Base-by-base conservation (phyloP, 352 stramenopile species). In the Phytophthora brassicae region DNA sequence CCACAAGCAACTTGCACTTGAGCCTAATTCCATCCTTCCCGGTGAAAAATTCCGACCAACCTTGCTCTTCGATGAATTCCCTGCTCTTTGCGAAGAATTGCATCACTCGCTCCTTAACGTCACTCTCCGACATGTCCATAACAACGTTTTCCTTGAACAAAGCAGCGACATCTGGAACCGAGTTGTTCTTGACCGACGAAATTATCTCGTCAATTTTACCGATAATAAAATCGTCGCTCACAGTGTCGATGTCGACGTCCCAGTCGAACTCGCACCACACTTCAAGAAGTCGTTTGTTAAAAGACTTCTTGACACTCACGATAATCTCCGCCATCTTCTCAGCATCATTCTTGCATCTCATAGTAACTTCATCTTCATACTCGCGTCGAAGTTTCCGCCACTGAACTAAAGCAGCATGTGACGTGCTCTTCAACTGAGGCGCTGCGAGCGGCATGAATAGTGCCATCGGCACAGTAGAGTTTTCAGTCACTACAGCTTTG, bases 331-430 rank as follows among this genome's bases (percentile, higher is more conserved):
- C 11, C 1, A n/a, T 17, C 4, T 23, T 13, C 2, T 4, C 29
- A 14, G 20, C 47, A 0, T 19, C 29, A 19, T 19, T 43, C 8
- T 19, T 17, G 2, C 29, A 14, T 19, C 26, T 42, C n/a, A n/a
- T n/a, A n/a, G n/a, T n/a, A n/a, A n/a, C n/a, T n/a, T n/a, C n/a
- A 8, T 54, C 29, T 19, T 54, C 47, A 12, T 54, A 54, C 29
- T 54, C 26, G 29, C 29, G 47, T 6, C 47, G 47, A 3, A 44
- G 29, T 13, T 20, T 44, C 0, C 47, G 47, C 47, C 47, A 54
- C 5, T 54, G 28, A n/a, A 54, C 46, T 14, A 54, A 19, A 8
- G 26, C 46, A 3, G 46, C 46, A 29, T 55, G 31, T 9, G 47
- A 44, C 2, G 47, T 55, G 19, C 47, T 55, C 0, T 19, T 13